Percentiles rank a stretch among this genome's conserved stretches.
phyloP scores from a whole-genome alignment of 352 stramenopile species.

The Phytophthora sp. region DNA sequence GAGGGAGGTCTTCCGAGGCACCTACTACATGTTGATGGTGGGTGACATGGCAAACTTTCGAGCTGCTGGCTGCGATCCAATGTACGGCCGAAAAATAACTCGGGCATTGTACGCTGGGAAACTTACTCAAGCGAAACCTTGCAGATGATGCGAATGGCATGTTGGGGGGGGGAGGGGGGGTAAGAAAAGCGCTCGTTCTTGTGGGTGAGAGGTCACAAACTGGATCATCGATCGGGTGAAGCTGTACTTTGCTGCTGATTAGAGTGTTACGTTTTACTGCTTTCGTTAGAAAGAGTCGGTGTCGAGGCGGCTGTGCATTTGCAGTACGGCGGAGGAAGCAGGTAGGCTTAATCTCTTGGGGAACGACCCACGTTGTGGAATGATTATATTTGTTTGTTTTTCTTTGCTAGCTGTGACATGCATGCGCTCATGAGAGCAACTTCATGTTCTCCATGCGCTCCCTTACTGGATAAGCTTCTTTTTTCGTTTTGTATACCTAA shows the following conservation, averaged over 20 bases:
- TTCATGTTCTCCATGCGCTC: no score
- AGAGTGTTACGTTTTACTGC: background rate
- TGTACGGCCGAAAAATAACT: conserved; percentile 2
- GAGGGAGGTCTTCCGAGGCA: background rate
- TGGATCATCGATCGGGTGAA: background rate
- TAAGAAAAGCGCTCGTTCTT: background rate
- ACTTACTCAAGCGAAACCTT: conserved; percentile 6
- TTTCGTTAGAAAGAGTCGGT: background rate
- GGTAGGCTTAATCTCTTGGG: no score
- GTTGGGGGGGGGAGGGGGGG: background rate
- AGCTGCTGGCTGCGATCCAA: conserved; percentile 1
- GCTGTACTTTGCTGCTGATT: conserved; percentile 1
- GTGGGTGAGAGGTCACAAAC: background rate
- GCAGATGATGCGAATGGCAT: background rate
- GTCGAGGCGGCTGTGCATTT: no score
- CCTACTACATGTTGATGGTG: background rate
- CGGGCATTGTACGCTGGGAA: background rate
- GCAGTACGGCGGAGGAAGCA: no score
- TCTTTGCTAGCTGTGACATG: no score
- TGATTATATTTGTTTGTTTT: no score
- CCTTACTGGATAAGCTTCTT: no score
- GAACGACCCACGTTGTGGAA: no score
- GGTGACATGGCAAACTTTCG: background rate
- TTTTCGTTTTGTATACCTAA: no score
- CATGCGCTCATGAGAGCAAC: no score